These are phyloP conservation scores for Mycosphaerelloides madeirae DNA, from an alignment of 2,329 filamentous ascomycete genomes.

Conservation along the genomic window DNA sequence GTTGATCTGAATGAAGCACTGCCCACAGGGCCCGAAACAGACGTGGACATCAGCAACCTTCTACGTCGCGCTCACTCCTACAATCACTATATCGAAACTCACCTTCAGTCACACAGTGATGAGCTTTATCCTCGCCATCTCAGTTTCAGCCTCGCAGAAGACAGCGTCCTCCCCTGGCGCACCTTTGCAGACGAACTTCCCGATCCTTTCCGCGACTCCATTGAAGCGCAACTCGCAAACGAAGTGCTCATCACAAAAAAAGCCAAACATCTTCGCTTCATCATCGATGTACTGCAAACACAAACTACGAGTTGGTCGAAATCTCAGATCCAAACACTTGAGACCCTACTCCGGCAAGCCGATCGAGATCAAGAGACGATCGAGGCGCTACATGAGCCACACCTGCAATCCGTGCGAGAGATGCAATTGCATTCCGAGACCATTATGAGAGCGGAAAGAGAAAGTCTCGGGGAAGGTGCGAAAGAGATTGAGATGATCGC, in stretches of 20 bases:
- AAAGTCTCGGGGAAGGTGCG: constrained; percentile 63
- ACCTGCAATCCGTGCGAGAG: constrained; percentile 64
- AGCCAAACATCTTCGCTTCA: constrained; percentile 52
- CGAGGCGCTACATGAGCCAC: constrained; percentile 62
- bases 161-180: constrained; percentile 65
- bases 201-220: constrained; percentile 15
- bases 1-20: constrained; percentile 55
- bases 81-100: constrained; percentile 40
- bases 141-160: constrained; percentile 71
- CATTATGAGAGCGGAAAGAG: constrained; percentile 64
- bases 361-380: constrained; percentile 61
- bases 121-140: constrained; percentile 65
- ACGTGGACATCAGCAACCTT: constrained; percentile 42
- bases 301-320: constrained; percentile 55
- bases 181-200: constrained; percentile 33
- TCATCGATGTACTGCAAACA: constrained; percentile 40
- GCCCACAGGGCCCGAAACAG: constrained; percentile 46
- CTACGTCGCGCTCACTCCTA: constrained; percentile 53
- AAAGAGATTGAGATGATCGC: constrained; percentile 76
- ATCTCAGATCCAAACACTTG: constrained; percentile 53
- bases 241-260: constrained; percentile 45
- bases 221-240: constrained; percentile 19
- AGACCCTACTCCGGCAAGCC: constrained; percentile 26
- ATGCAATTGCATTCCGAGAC: constrained; percentile 65
- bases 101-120: constrained; percentile 36